Evolutionary conservation across 1,139 yeast genomes (phyloP).

Genomic region (Suhomyces anneliseae): DNA sequence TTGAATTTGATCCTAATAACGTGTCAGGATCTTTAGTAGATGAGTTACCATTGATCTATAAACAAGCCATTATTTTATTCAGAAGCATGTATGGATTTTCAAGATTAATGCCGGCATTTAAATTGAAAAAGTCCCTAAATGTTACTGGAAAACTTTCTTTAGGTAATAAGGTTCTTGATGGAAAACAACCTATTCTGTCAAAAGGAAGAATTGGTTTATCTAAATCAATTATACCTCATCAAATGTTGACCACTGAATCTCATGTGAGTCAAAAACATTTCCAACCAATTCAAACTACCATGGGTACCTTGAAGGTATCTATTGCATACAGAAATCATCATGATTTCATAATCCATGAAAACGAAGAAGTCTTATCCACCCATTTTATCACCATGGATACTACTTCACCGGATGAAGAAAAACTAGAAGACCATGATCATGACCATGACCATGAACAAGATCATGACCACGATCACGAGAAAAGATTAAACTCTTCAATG

Average conservation of each 20-base stretch:
- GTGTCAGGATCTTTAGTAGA: conserved; percentile 31
- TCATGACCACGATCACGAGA: neutral
- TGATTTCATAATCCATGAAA: conserved; percentile 65
- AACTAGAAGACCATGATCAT: conserved; percentile 4
- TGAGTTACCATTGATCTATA: conserved; percentile 71
- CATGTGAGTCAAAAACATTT: conserved; percentile 64
- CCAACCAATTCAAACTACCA: conserved; percentile 68
- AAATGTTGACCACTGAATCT: conserved; percentile 40
- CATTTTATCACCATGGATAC: conserved; percentile 55
- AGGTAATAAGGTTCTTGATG: conserved; percentile 70
- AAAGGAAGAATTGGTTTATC: conserved; percentile 85
- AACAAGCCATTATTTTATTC: conserved; percentile 70
- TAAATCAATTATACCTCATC: conserved; percentile 56
- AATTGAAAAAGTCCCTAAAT: conserved; percentile 42
- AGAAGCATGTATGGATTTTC: conserved; percentile 70
- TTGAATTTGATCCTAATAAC: conserved; percentile 61
- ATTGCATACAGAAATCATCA: conserved; percentile 77
- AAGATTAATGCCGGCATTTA: conserved; percentile 71
- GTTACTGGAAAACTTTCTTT: conserved; percentile 32
- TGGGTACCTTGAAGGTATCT: conserved; percentile 71
- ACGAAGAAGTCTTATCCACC: conserved; percentile 60
- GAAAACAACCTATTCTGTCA: conserved; percentile 72
- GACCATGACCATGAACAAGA: too few species aligned
- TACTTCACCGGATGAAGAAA: conserved; percentile 1
- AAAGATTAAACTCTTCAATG: conserved; percentile 15